Evolutionary conservation across 129 eudicot species (phyloP).

Genomic region (Lactuca saligna): DNA sequence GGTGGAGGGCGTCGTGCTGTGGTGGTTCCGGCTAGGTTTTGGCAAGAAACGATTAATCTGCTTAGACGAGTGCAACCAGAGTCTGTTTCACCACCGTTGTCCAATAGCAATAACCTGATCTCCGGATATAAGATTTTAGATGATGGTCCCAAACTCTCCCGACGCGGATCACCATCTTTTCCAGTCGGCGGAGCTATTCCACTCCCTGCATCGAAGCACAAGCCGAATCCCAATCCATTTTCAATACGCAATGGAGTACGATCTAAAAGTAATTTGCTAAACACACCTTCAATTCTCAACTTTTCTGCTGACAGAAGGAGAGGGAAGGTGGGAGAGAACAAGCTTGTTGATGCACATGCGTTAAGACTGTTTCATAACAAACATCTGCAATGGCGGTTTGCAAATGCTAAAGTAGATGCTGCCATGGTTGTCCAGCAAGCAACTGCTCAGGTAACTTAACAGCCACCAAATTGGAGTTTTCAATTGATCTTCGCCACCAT

Average conservation of each 20-base stretch:
- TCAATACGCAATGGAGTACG: conserved; percentile 34
- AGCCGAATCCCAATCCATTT: conserved; percentile 34
- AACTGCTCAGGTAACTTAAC: conserved; percentile 51
- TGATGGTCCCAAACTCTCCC: conserved; percentile 36
- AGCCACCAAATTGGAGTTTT: background rate
- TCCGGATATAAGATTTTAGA: conserved; percentile 28
- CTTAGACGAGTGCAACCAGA: conserved; percentile 44
- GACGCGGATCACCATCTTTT: conserved; percentile 34
- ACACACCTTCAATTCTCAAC: conserved; percentile 51
- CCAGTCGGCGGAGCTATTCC: conserved; percentile 28
- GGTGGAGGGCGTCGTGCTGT: conserved; percentile 52
- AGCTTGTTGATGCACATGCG: conserved; percentile 60
- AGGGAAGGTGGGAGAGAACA: conserved; percentile 76
- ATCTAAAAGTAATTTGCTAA: conserved; percentile 20
- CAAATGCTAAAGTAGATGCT: conserved; percentile 70
- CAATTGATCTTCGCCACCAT: background rate
- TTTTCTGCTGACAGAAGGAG: conserved; percentile 59
- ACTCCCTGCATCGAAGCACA: conserved; percentile 44
- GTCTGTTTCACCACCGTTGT: conserved; percentile 43
- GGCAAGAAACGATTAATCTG: conserved; percentile 57
- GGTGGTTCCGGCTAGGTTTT: conserved; percentile 64
- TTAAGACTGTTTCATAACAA: conserved; percentile 68
- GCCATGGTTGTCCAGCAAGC: conserved; percentile 47
- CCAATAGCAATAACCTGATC: conserved; percentile 34
- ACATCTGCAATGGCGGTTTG: conserved; percentile 86